These are phyloP conservation scores for Calonectria fujianensis DNA, from an alignment of 2,329 filamentous ascomycete species.

Conservation along the genomic window DNA sequence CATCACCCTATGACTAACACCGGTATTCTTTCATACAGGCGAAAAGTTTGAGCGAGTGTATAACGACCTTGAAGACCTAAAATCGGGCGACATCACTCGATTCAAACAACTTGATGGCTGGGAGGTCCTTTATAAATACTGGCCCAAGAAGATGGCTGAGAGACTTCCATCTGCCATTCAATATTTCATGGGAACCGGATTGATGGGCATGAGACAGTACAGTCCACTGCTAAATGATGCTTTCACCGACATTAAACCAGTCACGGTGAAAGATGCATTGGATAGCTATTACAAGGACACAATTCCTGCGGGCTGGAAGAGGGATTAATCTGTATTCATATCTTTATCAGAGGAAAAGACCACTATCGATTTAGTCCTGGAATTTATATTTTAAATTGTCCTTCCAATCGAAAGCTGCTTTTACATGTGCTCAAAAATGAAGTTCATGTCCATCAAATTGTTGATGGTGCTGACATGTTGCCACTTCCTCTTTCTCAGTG, in stretches of 20 bases:
- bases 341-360: neutral
- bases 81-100: constrained; percentile 8
- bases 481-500: neutral
- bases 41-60: neutral
- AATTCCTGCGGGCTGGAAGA: neutral
- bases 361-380: neutral
- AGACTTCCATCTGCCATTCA: constrained; percentile 20
- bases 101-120: constrained; percentile 14
- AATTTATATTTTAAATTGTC: neutral
- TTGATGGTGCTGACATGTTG: neutral
- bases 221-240: neutral
- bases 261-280: constrained; percentile 5
- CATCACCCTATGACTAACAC: neutral
- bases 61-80: neutral
- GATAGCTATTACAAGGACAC: constrained; percentile 9
- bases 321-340: neutral
- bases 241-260: constrained; percentile 9
- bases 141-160: constrained; percentile 17
- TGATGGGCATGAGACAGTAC: constrained; percentile 8
- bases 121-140: constrained; percentile 5
- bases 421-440: neutral
- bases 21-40: neutral
- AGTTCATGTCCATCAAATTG: neutral
- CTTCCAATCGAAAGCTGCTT: neutral
- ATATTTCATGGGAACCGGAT: constrained; percentile 13